Conservation (phyloP, 106 monocot genomes). For the Dendrobium chrysotoxum region DNA sequence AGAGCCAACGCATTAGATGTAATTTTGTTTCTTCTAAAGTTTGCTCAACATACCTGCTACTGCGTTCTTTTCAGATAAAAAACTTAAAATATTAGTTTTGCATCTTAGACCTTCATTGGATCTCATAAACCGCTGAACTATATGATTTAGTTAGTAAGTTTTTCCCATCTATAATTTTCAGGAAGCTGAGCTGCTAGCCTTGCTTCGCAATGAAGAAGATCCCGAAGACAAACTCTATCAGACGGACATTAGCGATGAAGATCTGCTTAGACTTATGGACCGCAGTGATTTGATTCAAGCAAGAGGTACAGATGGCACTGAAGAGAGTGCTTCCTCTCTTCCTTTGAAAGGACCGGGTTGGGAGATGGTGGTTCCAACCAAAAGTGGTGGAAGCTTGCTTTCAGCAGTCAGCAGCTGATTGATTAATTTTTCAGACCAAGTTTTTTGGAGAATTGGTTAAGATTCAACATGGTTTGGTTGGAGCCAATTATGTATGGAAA, state of each 20-base stretch:
- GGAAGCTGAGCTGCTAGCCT: conserved; percentile 70
- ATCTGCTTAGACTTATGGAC: conserved; percentile 59
- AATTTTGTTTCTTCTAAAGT: neutral
- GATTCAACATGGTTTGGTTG: neutral
- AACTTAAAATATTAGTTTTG: too few species aligned
- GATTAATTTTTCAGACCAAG: neutral
- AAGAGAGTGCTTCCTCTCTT: conserved; percentile 11
- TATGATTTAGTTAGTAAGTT: neutral
- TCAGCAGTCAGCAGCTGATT: conserved; percentile 56
- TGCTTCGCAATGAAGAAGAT: conserved; percentile 69
- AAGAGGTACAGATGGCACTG: neutral
- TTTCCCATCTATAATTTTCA: conserved; percentile 10
- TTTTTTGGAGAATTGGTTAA: neutral
- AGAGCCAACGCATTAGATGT: conserved; percentile 68
- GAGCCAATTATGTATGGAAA: neutral
- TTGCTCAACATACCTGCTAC: too few species aligned
- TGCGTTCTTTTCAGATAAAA: too few species aligned
- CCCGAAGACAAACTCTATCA: conserved; percentile 75
- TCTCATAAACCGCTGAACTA: too few species aligned
- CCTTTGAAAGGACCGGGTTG: conserved; percentile 81
- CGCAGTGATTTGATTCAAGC: conserved; percentile 49
- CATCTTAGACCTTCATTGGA: too few species aligned
- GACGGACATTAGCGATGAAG: conserved; percentile 69
- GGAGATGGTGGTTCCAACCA: conserved; percentile 78
- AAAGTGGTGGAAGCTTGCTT: conserved; percentile 57